These are phyloP conservation scores for Fusarium staphyleae DNA, from an alignment of 2,329 filamentous ascomycete species.

Conservation along the genomic window DNA sequence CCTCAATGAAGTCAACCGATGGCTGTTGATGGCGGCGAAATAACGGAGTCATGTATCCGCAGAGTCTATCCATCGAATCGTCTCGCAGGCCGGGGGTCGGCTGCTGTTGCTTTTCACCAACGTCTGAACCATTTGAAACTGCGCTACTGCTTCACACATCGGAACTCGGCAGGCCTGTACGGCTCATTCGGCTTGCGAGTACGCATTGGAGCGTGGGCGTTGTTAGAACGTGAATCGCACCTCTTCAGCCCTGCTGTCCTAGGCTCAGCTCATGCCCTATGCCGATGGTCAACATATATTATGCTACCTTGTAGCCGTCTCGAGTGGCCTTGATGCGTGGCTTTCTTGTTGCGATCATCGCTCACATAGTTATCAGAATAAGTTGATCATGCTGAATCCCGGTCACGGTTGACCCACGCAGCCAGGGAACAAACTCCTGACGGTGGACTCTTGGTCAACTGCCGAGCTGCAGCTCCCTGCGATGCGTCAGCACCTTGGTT, in stretches of 20 bases:
- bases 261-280: slow-evolving; percentile 4
- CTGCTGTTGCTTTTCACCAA: slow-evolving; percentile 1
- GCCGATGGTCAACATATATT: slow-evolving; percentile 13
- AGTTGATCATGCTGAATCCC: not conserved
- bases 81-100: not conserved
- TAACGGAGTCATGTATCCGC: not conserved
- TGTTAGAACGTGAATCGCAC: not conserved
- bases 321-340: slow-evolving; percentile 23
- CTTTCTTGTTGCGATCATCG: not conserved
- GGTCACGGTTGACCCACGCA: slow-evolving; percentile 5
- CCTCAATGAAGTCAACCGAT: not conserved
- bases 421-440: not conserved
- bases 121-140: slow-evolving; percentile 5
- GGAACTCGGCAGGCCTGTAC: not conserved
- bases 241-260: slow-evolving; percentile 29
- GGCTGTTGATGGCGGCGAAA: not conserved
- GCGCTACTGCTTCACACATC: slow-evolving; percentile 6
- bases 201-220: not conserved
- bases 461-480: slow-evolving; percentile 35
- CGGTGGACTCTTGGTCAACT: slow-evolving; percentile 23
- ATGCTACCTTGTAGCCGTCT: slow-evolving; percentile 14
- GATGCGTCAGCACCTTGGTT: slow-evolving; percentile 37
- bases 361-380: slow-evolving; percentile 22
- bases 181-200: not conserved
- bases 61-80: no score